Conservation (phyloP, 257 asterid species). For the Jaltomata sinuosa region DNA sequence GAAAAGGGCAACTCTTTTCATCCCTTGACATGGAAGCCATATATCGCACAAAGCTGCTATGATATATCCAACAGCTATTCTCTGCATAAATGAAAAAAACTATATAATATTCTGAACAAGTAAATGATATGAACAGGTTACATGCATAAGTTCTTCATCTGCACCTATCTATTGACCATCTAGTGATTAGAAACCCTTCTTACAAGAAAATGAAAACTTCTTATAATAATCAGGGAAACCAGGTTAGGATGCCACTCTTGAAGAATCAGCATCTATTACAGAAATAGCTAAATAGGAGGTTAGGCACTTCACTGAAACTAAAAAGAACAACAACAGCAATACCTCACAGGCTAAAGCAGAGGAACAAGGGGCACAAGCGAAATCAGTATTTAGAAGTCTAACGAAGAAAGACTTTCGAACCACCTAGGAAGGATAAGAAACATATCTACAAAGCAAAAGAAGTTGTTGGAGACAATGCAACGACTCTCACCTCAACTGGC, state of each 20-base stretch:
- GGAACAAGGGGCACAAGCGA: neutral
- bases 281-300: neutral
- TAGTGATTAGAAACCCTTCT: neutral
- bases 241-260: neutral
- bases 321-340: neutral
- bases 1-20: slow-evolving; percentile 24
- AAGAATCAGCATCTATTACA: neutral
- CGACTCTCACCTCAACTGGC: neutral
- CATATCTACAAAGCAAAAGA: neutral
- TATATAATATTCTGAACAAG: neutral
- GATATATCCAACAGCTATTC: slow-evolving; percentile 76
- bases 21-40: slow-evolving; percentile 62
- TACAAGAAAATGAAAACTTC: neutral
- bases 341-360: neutral
- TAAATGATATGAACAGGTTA: neutral
- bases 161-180: neutral
- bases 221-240: neutral
- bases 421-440: neutral
- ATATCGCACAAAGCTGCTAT: slow-evolving; percentile 76
- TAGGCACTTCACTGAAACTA: neutral
- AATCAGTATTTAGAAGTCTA: neutral
- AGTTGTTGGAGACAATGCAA: neutral
- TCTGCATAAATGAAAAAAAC: slow-evolving; percentile 26
- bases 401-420: neutral
- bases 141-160: neutral